Conservation (phyloP, 768 basidiomycete genomes). For the Cyclocybe cylindracea region DNA sequence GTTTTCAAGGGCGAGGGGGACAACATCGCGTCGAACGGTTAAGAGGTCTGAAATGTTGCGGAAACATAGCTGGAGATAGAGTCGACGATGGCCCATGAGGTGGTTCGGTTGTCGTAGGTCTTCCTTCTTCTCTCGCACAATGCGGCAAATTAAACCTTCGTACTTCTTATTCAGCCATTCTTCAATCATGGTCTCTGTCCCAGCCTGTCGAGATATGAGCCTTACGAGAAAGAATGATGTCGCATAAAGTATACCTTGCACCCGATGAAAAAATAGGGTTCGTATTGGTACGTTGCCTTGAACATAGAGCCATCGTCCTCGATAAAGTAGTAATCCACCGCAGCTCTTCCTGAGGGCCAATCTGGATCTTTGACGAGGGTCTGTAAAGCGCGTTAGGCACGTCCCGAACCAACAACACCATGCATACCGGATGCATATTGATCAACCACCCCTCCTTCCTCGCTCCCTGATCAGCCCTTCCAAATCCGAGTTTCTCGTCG, state of each 20-base stretch:
- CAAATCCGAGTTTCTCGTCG: conserved; percentile 92
- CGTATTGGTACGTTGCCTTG: conserved; percentile 89
- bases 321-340: conserved; percentile 96
- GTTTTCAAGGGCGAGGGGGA: conserved; percentile 89
- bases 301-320: conserved; percentile 97
- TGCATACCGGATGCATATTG: conserved; percentile 95
- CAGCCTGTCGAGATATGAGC: conserved; percentile 48
- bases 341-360: conserved; percentile 81
- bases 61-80: conserved; percentile 88
- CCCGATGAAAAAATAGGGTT: conserved; percentile 92
- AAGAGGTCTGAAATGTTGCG: conserved; percentile 93
- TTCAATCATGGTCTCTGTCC: conserved; percentile 87
- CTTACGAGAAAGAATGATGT: not conserved
- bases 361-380: conserved; percentile 87
- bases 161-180: conserved; percentile 95
- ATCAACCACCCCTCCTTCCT: conserved; percentile 90
- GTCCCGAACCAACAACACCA: not conserved
- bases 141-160: conserved; percentile 81
- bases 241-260: conserved; percentile 69
- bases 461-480: conserved; percentile 74
- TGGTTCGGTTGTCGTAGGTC: conserved; percentile 96
- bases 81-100: conserved; percentile 88
- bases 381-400: conserved; percentile 34
- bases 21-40: conserved; percentile 80
- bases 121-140: conserved; percentile 84